Conservation (phyloP, 2,329 filamentous ascomycete species). For the Bipolaris cookei region DNA sequence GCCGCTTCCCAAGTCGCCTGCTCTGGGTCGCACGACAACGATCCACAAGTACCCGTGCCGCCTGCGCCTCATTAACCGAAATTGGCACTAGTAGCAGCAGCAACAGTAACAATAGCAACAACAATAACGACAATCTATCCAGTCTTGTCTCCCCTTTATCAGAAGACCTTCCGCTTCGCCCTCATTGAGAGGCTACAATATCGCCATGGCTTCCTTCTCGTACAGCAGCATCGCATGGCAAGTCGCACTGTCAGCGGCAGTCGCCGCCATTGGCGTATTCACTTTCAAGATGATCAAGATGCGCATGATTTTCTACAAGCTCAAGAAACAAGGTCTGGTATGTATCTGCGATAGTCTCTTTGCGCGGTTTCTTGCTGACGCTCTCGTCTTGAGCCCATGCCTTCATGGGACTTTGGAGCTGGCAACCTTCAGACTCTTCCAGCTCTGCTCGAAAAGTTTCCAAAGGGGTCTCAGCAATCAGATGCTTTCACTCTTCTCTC, state of each 20-base stretch:
- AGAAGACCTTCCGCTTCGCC: not conserved
- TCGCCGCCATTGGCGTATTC: conserved; percentile 5
- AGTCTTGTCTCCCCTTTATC: not conserved
- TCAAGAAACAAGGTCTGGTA: conserved; percentile 20
- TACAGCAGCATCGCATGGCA: conserved; percentile 2
- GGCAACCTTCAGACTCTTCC: conserved; percentile 17
- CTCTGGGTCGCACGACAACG: not conserved
- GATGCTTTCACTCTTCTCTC: conserved; percentile 15
- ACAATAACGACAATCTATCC: too few relatives aligned
- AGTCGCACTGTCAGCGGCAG: conserved; percentile 3
- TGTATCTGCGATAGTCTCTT: not conserved
- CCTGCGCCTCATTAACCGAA: not conserved
- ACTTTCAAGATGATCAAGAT: conserved; percentile 10
- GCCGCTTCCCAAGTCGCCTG: too few relatives aligned
- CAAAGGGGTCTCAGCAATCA: conserved; percentile 14
- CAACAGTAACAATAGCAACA: not conserved
- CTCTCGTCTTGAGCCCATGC: conserved; percentile 15
- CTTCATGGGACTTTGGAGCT: conserved; percentile 16
- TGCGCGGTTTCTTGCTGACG: not conserved
- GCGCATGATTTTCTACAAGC: conserved; percentile 16
- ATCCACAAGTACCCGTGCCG: not conserved
- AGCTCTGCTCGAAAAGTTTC: conserved; percentile 12
- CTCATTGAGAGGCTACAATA: not conserved
- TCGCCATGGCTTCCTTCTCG: not conserved
- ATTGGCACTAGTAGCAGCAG: not conserved